Conservation (phyloP, 768 basidiomycete genomes). For the Steccherinum ochraceum region DNA sequence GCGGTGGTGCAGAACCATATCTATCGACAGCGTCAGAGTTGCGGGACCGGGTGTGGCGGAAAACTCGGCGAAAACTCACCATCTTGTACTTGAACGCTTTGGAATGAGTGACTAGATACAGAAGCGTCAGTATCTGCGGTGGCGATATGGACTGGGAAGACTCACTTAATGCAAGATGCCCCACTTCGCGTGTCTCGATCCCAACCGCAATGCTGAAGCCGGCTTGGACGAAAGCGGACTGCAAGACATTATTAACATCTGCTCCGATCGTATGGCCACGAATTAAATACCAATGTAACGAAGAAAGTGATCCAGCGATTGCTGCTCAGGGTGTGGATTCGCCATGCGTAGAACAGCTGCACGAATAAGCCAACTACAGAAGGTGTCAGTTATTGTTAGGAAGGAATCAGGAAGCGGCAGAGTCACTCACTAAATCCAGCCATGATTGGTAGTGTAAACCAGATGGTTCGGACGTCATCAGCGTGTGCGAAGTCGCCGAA, state of each 20-base stretch:
- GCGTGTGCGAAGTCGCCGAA: neutral
- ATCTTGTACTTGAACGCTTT: neutral
- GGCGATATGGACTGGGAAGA: neutral
- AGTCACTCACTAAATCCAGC: neutral
- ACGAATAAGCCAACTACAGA: neutral
- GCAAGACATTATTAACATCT: neutral
- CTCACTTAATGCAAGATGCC: neutral
- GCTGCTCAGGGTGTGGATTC: neutral
- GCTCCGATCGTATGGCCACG: too few species aligned
- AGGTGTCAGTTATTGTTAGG: too few species aligned
- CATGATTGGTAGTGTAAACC: neutral
- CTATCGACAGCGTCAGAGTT: too few species aligned
- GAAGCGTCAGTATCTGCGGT: neutral
- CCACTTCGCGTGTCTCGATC: neutral
- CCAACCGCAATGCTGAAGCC: neutral
- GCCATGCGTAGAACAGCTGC: neutral
- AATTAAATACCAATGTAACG: neutral
- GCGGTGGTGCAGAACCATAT: too few species aligned
- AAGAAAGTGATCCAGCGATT: neutral
- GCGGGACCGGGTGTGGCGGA: too few species aligned
- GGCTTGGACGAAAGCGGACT: neutral
- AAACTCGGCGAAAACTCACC: neutral
- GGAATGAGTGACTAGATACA: neutral
- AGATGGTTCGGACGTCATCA: neutral
- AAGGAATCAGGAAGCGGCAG: neutral